Base-by-base conservation (phyloP, 2,329 filamentous ascomycete species). In the Basipetospora chlamydospora region DNA sequence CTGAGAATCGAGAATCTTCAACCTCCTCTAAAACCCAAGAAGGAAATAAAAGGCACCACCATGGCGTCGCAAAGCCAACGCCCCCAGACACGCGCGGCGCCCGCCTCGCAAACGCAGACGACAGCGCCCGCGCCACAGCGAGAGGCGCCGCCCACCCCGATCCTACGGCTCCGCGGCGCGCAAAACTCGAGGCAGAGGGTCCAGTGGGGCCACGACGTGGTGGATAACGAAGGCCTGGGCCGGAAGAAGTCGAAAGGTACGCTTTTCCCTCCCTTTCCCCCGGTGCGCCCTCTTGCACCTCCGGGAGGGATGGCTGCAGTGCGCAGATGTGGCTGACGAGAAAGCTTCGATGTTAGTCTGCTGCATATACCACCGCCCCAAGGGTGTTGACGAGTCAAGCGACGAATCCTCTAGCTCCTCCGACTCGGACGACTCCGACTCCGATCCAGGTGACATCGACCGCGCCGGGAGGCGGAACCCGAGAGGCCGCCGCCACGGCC, bases 341-440 rank as follows among this genome's bases (percentile, higher is more conserved):
- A 23, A 6, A 11, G 22, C 13, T 31, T 35, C 18, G 35, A 13
- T 6, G 9, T 13, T 13, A 93, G 90, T 96, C n/a, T 98, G 90
- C 69, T 98, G 90, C 57, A 98, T 98, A 57, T 98, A 95, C 61
- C 88, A 95, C 61, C 81, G 81, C 42, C 78, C 85, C 6, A 81
- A 80, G 46, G 73, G 68, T 9, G 76, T 85, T 4, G 85, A 81
- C 53, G 88, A 96, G 55, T 90, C 82, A 22, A 86, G 79, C 45
- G 73, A 76, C 45, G 74, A 79, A 35, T 74, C 70, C 3, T 73
- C 65, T 0, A 70, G 65, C 11, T 68, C 66, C 11, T 67, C 66
- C 31, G 67, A 64, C 4, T 63, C 59, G n/a, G n/a, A n/a, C 6
- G 64, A 58, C 6, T 64, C 63, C 6, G 35, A 38, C 41, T 70